These are phyloP conservation scores for Sphaerobolus stellatus DNA, from an alignment of 1,284 basidiomycete genomes.

Conservation along the genomic window DNA sequence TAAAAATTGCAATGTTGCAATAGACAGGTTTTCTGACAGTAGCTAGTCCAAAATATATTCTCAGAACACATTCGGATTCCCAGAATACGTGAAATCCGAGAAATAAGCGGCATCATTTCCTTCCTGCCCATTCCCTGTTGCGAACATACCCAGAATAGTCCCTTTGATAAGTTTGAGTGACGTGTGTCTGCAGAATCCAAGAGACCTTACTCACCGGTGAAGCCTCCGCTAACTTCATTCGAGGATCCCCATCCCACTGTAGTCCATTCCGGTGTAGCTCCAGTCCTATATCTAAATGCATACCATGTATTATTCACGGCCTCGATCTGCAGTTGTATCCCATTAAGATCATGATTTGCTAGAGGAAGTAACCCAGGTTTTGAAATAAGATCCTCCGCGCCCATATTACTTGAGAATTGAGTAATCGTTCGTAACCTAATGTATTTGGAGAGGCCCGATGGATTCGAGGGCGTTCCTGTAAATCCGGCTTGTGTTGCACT, in stretches of 20 bases:
- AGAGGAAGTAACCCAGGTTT: not conserved
- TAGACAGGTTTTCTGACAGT: not conserved
- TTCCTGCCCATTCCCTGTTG: slow-evolving; percentile 18
- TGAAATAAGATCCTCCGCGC: slow-evolving; percentile 3
- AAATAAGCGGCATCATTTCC: slow-evolving; percentile 19
- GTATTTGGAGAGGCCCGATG: not conserved
- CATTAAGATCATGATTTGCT: not conserved
- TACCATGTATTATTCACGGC: slow-evolving; percentile 8
- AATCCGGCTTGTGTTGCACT: slow-evolving; percentile 1
- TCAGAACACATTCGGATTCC: slow-evolving; percentile 1
- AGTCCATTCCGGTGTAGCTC: slow-evolving; percentile 5
- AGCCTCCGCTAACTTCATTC: slow-evolving; percentile 22
- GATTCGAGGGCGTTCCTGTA: not conserved
- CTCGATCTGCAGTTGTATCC: slow-evolving; percentile 3
- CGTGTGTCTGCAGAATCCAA: not conserved
- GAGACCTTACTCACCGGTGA: slow-evolving; percentile 16
- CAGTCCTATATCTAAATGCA: slow-evolving; percentile 5
- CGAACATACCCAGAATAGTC: slow-evolving; percentile 21
- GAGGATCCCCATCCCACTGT: slow-evolving; percentile 20
- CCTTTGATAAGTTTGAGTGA: not conserved
- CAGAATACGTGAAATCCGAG: slow-evolving; percentile 2
- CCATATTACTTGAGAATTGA: not conserved
- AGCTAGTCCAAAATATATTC: not conserved
- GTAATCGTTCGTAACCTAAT: slow-evolving; percentile 6
- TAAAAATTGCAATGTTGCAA: not conserved